These are phyloP conservation scores for Nymphaea colorata DNA, from an alignment of 164 flowering plant species.

Conservation along the genomic window DNA sequence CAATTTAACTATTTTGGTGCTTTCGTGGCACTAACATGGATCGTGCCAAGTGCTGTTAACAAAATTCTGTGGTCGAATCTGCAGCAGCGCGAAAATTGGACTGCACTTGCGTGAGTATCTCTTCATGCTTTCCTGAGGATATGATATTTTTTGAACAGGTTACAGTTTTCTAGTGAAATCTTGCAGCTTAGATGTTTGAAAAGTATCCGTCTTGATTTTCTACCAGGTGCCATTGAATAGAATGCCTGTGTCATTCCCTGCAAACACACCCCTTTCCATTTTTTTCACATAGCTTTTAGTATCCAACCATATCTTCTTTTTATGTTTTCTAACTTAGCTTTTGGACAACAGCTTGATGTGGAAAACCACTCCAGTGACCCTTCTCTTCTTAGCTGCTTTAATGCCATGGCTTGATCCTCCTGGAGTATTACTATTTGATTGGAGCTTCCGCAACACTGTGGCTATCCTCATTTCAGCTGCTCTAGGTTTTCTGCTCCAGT, in stretches of 20 bases:
- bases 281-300: background rate
- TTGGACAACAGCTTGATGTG: conserved; percentile 65
- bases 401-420: conserved; percentile 94
- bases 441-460: conserved; percentile 42
- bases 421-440: conserved; percentile 51
- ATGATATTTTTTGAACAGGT: too few relatives aligned
- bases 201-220: too few relatives aligned
- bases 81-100: conserved; percentile 76
- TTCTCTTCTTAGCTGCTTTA: conserved; percentile 56
- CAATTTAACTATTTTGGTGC: conserved; percentile 73
- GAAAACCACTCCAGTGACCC: conserved; percentile 81
- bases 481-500: conserved; percentile 77
- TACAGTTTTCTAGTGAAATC: too few relatives aligned
- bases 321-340: background rate
- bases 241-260: too few relatives aligned
- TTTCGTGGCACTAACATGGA: conserved; percentile 61
- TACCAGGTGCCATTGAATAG: too few relatives aligned
- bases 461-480: conserved; percentile 51
- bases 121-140: too few relatives aligned
- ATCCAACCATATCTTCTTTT: background rate
- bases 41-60: conserved; percentile 70
- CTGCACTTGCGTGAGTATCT: conserved; percentile 61
- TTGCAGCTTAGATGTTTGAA: too few relatives aligned
- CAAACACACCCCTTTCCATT: too few relatives aligned
- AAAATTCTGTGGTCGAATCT: conserved; percentile 82